Evolutionary conservation across 345 rosid genomes (phyloP).

Genomic region (Lagerstroemia speciosa): DNA sequence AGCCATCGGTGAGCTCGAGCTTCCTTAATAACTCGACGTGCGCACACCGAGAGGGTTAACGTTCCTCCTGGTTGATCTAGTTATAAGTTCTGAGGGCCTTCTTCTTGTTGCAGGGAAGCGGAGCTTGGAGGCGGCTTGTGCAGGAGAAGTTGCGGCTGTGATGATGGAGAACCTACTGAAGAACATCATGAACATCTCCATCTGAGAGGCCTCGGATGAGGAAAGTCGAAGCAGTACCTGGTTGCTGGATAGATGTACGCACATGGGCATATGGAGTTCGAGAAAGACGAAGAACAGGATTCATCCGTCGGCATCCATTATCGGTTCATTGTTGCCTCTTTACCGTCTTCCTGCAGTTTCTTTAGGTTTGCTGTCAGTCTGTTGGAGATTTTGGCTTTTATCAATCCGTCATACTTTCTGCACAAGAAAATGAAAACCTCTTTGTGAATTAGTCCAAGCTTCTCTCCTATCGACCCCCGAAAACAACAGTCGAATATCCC

Average conservation of each 20-base stretch:
- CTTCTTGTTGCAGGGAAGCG: slow-evolving; percentile 8
- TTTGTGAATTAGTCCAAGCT: neutral
- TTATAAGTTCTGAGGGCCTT: neutral
- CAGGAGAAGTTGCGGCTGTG: slow-evolving; percentile 25
- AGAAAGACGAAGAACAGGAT: neutral
- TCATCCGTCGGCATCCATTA: neutral
- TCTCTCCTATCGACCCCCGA: too few relatives aligned
- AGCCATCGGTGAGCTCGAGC: neutral
- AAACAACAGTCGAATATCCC: too few relatives aligned
- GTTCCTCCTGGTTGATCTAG: neutral
- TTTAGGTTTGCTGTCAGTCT: neutral
- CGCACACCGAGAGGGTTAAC: neutral
- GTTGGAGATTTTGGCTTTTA: neutral
- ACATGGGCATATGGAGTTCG: neutral
- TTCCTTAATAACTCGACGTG: neutral
- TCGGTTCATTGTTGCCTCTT: neutral
- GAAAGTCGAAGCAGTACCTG: neutral
- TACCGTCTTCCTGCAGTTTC: neutral
- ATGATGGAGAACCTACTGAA: slow-evolving; percentile 45
- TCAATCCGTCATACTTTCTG: too few relatives aligned
- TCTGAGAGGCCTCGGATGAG: too few relatives aligned
- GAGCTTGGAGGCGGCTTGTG: slow-evolving; percentile 18
- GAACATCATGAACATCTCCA: slow-evolving; percentile 31
- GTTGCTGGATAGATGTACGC: neutral
- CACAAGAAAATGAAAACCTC: neutral